Evolutionary conservation across 1,139 yeast genomes (phyloP), one percentile per base, ranked within the genome.

Genomic region (Scheffersomyces lignicola): DNA sequence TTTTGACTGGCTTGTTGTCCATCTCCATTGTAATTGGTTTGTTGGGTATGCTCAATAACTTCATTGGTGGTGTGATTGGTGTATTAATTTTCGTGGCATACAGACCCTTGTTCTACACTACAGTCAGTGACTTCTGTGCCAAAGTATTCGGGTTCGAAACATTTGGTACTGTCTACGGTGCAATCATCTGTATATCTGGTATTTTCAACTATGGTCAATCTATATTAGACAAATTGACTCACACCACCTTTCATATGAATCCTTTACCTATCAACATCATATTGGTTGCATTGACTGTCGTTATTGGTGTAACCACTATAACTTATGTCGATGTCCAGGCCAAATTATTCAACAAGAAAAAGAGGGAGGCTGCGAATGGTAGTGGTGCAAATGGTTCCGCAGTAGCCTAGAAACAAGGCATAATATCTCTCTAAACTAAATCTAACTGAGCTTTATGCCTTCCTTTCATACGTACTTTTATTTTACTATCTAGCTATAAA

Each of bases 141-240:
- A 69, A 69, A 45, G 73, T 69, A 21, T 69, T 69, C 51, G 76
- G 76, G 7, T 69, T 69, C 40, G 73, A 69, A 39, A 69, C 74
- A 10, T 69, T 69, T 46, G 76, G 76, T 5, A 68, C 74, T 3
- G 66, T 69, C 17, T 69, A 69, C 43, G 76, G 76, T 3, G 52
- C 68, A n/a, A 62, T 69, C 23, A 65, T 67, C 40, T 58, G 68
- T 39, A 54, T 66, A 29, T 59, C 73, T 5, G 76, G 76, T 11
- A 44, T 65, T 10, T 52, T 65, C 45, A 69, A 69, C 42, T 58
- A 60, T 40, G 51, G 58, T 24, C 75, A 69, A 44, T 59, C 63
- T 34, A 43, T 56, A 14, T 62, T 69, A 51, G 76, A 69, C 42
- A 52, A 50, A 30, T 47, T 56, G 42, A 69, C 75, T 4, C 75